Base-by-base conservation (phyloP, 495 filamentous ascomycete genomes). In the Xylaria telfairii region DNA sequence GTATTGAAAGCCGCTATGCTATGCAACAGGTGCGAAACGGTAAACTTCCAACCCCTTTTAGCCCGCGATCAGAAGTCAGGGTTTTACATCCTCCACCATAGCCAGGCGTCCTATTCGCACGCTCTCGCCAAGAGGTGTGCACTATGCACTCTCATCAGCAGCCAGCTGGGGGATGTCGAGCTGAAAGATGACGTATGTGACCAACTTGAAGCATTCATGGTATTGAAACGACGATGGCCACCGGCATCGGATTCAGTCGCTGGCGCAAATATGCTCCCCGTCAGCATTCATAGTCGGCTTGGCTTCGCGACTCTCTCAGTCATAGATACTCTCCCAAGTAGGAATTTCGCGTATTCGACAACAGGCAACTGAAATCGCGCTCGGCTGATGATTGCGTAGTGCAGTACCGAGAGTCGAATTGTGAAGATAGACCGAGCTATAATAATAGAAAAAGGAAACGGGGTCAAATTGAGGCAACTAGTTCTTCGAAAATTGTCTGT, bases 101-200 rank as follows among this genome's bases (percentile, higher is more conserved):
- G 37, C 37, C 37, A 7, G 59, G 59, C 9, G 24, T 62, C 59
- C 21, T 42, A 62, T 12, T 62, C 21, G 21, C 59, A 3, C 37
- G 62, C 73, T 15, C 28, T 74, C 7, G 19, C 51, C n/a, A 24
- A 39, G 24, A 46, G 70, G 47, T 74, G 73, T 26, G 44, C 64
- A 9, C 64, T 74, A 49, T 74, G 73, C 44, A 67, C 37, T 60
- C 60, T 74, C 13, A 56, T 74, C 10, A 63, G 70, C 19, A 68
- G 54, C 41, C 70, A 74, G 54, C 32, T 74, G 1, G 65, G 69
- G 51, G 41, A 17, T 9, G 19, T 34, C 61, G 61, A 61, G 60
- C 46, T 64, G 1, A 21, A 54, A n/a, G 62, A 64, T n/a, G 34
- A 39, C 3, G 24, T 62, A 13, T 74, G 73, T n/a, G 67, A 70